Evolutionary conservation across 495 filamentous ascomycete species (phyloP).

Genomic region (Lasiosphaeria hispida): DNA sequence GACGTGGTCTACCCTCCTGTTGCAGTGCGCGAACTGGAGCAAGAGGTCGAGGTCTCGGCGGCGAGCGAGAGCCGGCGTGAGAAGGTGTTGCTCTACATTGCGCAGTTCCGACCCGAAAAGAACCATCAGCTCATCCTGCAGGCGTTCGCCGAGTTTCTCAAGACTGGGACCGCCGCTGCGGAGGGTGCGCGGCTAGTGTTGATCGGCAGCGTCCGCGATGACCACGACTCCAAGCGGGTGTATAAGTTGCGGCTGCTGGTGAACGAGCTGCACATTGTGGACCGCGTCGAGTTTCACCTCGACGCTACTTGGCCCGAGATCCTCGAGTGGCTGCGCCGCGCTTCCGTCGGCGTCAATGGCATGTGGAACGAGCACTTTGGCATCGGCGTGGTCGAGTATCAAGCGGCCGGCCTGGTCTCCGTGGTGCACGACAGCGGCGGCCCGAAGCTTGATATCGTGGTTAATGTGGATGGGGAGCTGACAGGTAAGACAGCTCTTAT

Average conservation of each 20-base stretch:
- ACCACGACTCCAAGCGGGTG: constrained; percentile 79
- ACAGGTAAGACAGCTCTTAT: constrained; percentile 52
- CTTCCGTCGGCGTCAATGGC: constrained; percentile 84
- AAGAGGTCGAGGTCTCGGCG: constrained; percentile 63
- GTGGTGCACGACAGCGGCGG: constrained; percentile 92
- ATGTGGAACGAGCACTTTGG: constrained; percentile 99
- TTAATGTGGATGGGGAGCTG: constrained; percentile 67
- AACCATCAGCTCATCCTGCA: constrained; percentile 83
- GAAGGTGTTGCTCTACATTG: constrained; percentile 80
- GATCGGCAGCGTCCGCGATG: constrained; percentile 82
- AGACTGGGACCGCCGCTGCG: constrained; percentile 40
- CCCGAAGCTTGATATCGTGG: constrained; percentile 88
- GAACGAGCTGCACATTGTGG: constrained; percentile 81
- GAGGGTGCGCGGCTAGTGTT: constrained; percentile 68
- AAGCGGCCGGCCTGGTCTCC: constrained; percentile 85
- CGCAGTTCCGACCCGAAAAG: constrained; percentile 96
- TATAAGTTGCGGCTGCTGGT: constrained; percentile 87
- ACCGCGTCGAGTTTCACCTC: constrained; percentile 78
- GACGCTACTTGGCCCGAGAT: constrained; percentile 88
- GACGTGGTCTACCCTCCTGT: constrained; percentile 87
- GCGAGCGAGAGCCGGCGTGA: constrained; percentile 65
- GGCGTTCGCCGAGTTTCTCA: constrained; percentile 71
- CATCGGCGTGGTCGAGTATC: constrained; percentile 97
- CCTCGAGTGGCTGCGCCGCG: constrained; percentile 66
- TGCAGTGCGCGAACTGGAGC: constrained; percentile 77